phyloP scores from a whole-genome alignment of 345 rosid genomes.

The Lumnitzera racemosa region DNA sequence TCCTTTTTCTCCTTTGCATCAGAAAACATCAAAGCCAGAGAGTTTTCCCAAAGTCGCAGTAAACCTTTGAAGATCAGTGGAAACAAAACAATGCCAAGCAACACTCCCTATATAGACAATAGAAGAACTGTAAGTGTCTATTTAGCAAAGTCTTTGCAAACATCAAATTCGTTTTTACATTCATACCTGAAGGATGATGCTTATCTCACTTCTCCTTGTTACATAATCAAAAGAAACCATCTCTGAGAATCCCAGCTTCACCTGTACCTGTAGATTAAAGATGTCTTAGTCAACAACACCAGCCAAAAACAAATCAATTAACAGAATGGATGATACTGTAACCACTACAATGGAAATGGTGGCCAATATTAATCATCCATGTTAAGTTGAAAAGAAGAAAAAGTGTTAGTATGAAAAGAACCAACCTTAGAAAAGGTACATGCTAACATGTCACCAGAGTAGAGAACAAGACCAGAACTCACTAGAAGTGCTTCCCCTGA shows the following conservation, averaged over 20 bases:
- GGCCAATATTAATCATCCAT: not conserved
- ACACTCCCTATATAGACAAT: conserved; percentile 49
- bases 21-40: conserved; percentile 13
- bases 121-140: conserved; percentile 10
- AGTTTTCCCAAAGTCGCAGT: conserved; percentile 23
- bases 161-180: conserved; percentile 4
- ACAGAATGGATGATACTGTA: too few relatives aligned
- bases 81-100: conserved; percentile 74
- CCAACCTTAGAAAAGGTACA: conserved; percentile 66
- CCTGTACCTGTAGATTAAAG: conserved; percentile 38
- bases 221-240: conserved; percentile 42
- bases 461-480: conserved; percentile 80
- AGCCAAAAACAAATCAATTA: conserved; percentile 6
- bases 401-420: conserved; percentile 8
- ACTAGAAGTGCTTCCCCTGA: conserved; percentile 84
- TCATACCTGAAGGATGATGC: conserved; percentile 64
- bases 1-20: conserved; percentile 29
- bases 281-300: conserved; percentile 7
- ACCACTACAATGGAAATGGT: too few relatives aligned
- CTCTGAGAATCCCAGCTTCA: conserved; percentile 32
- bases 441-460: conserved; percentile 81
- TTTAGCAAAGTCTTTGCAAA: conserved; percentile 8
- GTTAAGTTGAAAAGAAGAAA: not conserved
- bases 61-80: conserved; percentile 49
- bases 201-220: conserved; percentile 67